Conservation (phyloP, 2,329 filamentous ascomycete genomes). For the Fusarium pseudoanthophilum region DNA sequence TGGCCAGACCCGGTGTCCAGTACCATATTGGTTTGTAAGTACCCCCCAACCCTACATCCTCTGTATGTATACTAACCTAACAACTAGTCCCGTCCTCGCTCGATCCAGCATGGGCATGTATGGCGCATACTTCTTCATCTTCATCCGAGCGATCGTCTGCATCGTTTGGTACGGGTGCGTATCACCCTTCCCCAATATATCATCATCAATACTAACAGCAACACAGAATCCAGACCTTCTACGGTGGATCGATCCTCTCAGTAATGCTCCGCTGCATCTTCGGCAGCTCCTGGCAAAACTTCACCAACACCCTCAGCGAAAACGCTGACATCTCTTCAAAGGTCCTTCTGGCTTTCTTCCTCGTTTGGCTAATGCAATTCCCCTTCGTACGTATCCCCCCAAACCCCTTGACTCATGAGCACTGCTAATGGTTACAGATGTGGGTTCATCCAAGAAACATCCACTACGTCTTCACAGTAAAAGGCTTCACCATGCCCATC, state of each 20-base stretch:
- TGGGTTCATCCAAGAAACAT: background rate
- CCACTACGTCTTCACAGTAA: background rate
- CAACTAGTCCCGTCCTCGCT: background rate
- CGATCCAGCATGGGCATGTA: background rate
- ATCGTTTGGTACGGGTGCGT: background rate
- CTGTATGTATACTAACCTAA: fast-evolving
- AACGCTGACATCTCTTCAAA: background rate
- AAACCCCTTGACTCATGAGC: fast-evolving
- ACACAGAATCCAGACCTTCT: background rate
- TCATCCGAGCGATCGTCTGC: background rate
- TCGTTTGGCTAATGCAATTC: background rate
- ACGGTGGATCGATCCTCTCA: background rate
- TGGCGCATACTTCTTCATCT: background rate
- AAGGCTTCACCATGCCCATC: background rate
- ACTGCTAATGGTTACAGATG: background rate
- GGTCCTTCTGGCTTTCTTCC: background rate
- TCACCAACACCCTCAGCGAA: background rate
- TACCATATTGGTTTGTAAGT: background rate
- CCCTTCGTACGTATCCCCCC: background rate
- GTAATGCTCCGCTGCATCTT: background rate
- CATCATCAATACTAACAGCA: background rate
- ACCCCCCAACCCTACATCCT: fast-evolving
- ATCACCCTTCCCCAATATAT: fast-evolving
- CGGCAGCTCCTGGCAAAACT: background rate
- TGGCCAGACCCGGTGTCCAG: background rate